phyloP scores from a whole-genome alignment of 192 early-diverging fungal species.

The Podochytrium sp. region DNA sequence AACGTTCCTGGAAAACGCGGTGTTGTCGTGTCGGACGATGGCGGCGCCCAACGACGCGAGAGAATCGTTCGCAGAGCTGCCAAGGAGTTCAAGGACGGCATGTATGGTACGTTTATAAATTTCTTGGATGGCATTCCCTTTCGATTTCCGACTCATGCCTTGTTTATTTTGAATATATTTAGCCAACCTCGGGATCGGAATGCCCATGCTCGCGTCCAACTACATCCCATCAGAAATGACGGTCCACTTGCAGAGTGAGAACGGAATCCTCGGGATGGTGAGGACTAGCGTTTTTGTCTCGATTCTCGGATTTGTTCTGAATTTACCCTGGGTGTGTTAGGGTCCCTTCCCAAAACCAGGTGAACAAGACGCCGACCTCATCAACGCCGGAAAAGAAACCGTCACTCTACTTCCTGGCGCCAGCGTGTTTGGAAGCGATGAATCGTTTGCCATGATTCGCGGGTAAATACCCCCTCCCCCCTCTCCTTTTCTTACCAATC shows the following conservation, averaged over 20 bases:
- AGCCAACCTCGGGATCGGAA: slow-evolving; percentile 69
- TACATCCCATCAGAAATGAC: slow-evolving; percentile 71
- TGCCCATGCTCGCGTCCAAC: slow-evolving; percentile 80
- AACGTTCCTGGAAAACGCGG: slow-evolving; percentile 31
- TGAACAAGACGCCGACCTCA: slow-evolving; percentile 75
- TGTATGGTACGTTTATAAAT: slow-evolving; percentile 48
- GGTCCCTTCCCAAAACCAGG: slow-evolving; percentile 73
- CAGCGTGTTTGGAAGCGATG: slow-evolving; percentile 72
- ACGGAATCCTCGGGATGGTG: slow-evolving; percentile 75
- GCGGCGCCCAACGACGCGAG: slow-evolving; percentile 52
- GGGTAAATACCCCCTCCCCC: slow-evolving; percentile 30
- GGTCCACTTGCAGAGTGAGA: slow-evolving; percentile 78
- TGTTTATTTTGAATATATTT: neutral
- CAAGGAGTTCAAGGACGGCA: slow-evolving; percentile 76
- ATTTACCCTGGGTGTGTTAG: neutral
- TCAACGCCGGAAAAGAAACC: slow-evolving; percentile 80
- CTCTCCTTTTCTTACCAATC: neutral
- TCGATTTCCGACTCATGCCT: too few species aligned
- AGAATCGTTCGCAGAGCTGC: slow-evolving; percentile 77
- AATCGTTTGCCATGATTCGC: slow-evolving; percentile 82
- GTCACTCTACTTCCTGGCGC: slow-evolving; percentile 73
- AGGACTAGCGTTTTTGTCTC: slow-evolving; percentile 28
- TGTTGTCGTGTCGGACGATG: slow-evolving; percentile 25
- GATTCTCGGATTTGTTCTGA: neutral
- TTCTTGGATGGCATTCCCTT: too few species aligned